These are phyloP conservation scores for Rhodosorus marinus DNA, from an alignment of 23 red algal species.

Conservation along the genomic window DNA sequence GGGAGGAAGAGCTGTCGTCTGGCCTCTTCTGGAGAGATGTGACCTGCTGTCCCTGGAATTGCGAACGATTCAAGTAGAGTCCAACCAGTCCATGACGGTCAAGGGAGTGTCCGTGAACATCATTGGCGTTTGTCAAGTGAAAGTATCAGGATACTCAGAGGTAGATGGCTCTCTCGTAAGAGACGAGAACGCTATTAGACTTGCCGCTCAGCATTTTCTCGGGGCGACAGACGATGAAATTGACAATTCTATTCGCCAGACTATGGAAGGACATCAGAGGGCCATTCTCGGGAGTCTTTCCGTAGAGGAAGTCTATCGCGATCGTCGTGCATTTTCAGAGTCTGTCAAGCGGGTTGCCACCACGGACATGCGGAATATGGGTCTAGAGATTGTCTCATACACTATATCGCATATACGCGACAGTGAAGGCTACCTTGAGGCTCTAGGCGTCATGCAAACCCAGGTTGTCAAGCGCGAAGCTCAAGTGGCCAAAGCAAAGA, in stretches of 20 bases:
- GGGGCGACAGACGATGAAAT: conserved; percentile 39
- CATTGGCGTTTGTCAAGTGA: conserved; percentile 29
- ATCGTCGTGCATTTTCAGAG: conserved; percentile 21
- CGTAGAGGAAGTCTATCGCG: conserved; percentile 33
- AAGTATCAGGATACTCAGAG: conserved; percentile 21
- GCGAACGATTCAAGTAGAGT: conserved; percentile 39
- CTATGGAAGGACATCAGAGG: conserved; percentile 38
- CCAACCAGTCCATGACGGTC: conserved; percentile 19
- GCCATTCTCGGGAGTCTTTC: conserved; percentile 37
- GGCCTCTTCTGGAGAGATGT: conserved; percentile 21
- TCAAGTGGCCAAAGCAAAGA: conserved; percentile 13
- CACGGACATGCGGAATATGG: conserved; percentile 50
- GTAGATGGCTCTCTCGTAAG: conserved; percentile 3
- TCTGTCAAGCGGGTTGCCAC: background rate
- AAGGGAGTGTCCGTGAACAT: conserved; percentile 40
- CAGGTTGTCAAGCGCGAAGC: conserved; percentile 33
- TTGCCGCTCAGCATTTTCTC: conserved; percentile 57
- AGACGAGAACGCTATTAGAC: conserved; percentile 26
- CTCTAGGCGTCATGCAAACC: conserved; percentile 28
- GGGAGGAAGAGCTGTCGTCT: conserved; percentile 31
- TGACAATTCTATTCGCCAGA: conserved; percentile 23
- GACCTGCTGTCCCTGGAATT: conserved; percentile 24
- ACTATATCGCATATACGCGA: conserved; percentile 34
- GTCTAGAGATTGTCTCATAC: conserved; percentile 36
- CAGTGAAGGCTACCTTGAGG: conserved; percentile 20